Evolutionary conservation across 2,329 filamentous ascomycete genomes (phyloP), one percentile per base, ranked within the genome.

Genomic region (Cryphonectria radicalis): DNA sequence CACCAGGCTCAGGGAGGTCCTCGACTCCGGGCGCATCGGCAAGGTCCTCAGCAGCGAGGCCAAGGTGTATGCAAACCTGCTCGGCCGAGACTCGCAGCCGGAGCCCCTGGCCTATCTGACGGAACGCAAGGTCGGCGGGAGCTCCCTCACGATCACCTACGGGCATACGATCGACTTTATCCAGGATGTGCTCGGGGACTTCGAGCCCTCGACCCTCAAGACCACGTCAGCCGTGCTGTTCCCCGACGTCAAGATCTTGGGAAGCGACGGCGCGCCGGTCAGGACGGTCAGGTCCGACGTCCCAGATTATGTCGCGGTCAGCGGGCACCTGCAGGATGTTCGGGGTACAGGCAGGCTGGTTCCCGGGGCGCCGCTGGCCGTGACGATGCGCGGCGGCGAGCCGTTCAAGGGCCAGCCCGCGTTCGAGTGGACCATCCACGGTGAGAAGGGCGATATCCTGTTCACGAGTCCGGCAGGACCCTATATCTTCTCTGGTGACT

Each of bases 361-460:
- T 0, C 74, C 79, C 0, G 80, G 79, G 8, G 84, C 86, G 0
- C 81, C 82, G 0, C 75, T 88, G 0, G 81, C 81, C 0, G 73
- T 84, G n/a, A 82, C 82, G 5, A 82, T 85, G 73, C 83, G 84
- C 4, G 82, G 83, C 19, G 87, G 87, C 0, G 80, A 82, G 22
- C 81, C 84, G 0, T 88, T 88, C 76, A 82, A 82, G 0, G 84
- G 80, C 0, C 82, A 84, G 0, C 81, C 84, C 0, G 80, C 78
- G 1, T 75, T 87, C 0, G 77, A 82, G 0, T 89, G 87, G 85
- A 82, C 80, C 8, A 83, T 90, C 55, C 80, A 84, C 62, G 87
- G 88, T 28, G 83, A 86, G 67, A 84, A 82, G 72, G 86, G 86
- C 0, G 86, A 88, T 77, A 79, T 88, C 4, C 78, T 83, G 19